Conservation (phyloP, 805 yeast genomes). For the Cyberlindnera amylophila region DNA sequence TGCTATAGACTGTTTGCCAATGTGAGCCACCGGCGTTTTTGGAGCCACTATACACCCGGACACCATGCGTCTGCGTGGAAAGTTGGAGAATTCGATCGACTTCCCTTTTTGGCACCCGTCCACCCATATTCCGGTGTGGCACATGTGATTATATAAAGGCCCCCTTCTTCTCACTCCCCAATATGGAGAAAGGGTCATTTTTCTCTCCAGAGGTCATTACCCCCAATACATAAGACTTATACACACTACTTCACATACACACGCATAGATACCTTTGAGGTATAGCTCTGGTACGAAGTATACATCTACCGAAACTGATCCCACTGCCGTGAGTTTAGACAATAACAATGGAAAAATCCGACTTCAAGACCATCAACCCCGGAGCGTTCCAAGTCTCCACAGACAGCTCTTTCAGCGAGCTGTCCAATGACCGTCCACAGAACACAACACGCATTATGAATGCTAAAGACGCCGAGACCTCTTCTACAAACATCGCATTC, state of each 20-base stretch:
- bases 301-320: background rate
- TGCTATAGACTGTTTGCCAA: no score
- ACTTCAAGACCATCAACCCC: conserved; percentile 3
- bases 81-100: background rate
- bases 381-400: conserved; percentile 1
- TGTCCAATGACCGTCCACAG: background rate
- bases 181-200: no score
- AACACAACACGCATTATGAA: conserved; percentile 1
- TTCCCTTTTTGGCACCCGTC: background rate
- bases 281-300: no score
- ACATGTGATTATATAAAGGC: background rate
- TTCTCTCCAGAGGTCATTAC: no score
- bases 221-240: no score
- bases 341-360: background rate
- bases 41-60: conserved; percentile 4
- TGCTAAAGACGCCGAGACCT: background rate
- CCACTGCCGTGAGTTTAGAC: background rate
- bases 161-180: background rate
- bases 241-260: no score
- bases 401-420: background rate
- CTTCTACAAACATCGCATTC: conserved; percentile 27
- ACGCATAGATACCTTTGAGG: no score
- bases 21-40: background rate
- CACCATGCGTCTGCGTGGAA: conserved; percentile 1
- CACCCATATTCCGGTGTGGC: background rate